Evolutionary conservation across 1,284 basidiomycete species (phyloP), one percentile per base, ranked within the genome.

Genomic region (Ustilago shanxiensis): DNA sequence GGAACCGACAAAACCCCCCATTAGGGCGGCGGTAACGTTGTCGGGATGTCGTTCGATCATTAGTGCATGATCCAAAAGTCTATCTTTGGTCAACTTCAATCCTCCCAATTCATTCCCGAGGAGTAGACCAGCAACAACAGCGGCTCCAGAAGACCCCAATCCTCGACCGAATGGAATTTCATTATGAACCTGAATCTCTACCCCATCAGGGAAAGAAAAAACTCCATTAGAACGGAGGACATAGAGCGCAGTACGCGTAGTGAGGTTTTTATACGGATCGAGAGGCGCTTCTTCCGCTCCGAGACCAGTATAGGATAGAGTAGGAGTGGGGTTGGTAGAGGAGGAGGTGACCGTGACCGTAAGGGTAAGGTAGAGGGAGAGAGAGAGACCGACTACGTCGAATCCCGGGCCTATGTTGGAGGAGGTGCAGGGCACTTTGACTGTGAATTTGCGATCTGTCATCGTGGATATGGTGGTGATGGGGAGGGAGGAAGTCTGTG

Each of bases 1-100:
- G 7, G 93, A 94, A 11, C 96, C 97, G n/a, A 99, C 94, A 86
- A 99, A 99, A 0, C 97, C 97, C 44, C 97, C 97, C 33, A 98
- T 90, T 37, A 99, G 90, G 0, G 96, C 96, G 0, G 97, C 97
- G 0, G 97, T 97, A 77, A 99, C 96, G 86, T 99, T 99, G 88
- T 99, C 97, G 9, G 97, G 97, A 87, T 99, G 97, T 11, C 97
- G 90, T 87, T 99, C 97, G 81, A 99, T 95, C 97, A 99, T 99
- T 66, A 99, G 89, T 1, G 97, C 95, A 85, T 95, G 96, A 87
- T 99, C 97, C 65, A 99, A 90, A 80, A 97, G 89, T 29, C 97
- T 91, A 57, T 89, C 90, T 33, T 87, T 89, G 18, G 92, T 85
- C 14, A 99, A 90, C 26, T 89, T 85, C 69, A 99, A 89, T 54